A percentile compares a stretch with the other conserved stretches of the same genome.
Evolutionary conservation across 1,284 basidiomycete genomes (phyloP).

Genomic region (Tilletia caries): DNA sequence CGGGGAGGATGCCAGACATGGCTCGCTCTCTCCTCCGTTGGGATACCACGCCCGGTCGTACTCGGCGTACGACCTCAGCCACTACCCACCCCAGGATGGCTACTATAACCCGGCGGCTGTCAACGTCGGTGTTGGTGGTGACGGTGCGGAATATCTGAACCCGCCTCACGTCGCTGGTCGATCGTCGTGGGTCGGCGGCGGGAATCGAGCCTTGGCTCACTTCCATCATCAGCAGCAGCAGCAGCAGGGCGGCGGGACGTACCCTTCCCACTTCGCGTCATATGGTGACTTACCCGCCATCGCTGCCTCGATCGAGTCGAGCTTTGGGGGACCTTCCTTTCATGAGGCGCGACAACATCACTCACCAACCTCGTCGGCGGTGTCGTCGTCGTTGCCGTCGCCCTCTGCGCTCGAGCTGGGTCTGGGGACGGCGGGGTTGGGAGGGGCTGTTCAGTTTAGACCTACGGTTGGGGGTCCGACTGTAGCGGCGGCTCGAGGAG

Average conservation of each 20-base stretch:
- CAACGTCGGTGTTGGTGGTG: no score
- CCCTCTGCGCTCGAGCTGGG: not conserved
- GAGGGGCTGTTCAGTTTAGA: conserved; percentile 2
- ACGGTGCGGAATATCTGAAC: not conserved
- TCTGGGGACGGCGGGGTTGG: not conserved
- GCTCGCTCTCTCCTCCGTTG: no score
- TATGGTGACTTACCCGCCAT: not conserved
- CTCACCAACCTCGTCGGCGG: no score
- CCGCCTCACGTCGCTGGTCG: no score
- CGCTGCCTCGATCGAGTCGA: not conserved
- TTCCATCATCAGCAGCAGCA: not conserved
- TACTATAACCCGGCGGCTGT: not conserved
- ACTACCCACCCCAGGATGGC: not conserved
- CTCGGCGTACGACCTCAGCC: not conserved
- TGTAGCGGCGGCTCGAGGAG: not conserved
- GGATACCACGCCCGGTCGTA: not conserved
- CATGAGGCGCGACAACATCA: no score
- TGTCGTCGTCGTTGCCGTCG: not conserved
- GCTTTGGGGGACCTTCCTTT: not conserved
- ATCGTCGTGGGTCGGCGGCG: no score
- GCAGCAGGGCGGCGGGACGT: not conserved
- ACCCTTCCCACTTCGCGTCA: not conserved
- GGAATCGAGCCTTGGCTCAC: not conserved
- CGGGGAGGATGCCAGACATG: no score
- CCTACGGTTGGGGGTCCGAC: conserved; percentile 5